Evolutionary conservation across 495 filamentous ascomycete species (phyloP), one percentile per base, ranked within the genome.

Genomic region (Cercophora newfieldiana): DNA sequence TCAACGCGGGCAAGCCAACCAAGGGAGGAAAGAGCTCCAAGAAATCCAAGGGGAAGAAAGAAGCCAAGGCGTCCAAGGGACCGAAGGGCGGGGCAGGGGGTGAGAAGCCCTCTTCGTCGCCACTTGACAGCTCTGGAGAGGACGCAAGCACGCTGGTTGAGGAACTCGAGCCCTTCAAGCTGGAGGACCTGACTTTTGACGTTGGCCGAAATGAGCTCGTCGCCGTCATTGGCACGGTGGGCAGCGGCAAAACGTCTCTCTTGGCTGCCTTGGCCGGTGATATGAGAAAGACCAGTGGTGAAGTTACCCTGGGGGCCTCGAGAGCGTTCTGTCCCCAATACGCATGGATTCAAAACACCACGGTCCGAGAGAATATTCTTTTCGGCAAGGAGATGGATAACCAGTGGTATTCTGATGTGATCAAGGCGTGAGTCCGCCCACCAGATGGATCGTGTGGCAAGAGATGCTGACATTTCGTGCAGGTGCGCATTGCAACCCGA

Each of bases 311-410:
- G 60, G 92, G 93, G 54, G 91, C 91, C 1, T 87, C 86, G 1
- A 79, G 93, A 57, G 91, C 93, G 0, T 97, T 96, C 69, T 99
- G 95, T 69, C 93, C 95, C 0, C 95, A 99, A 71, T 96, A 95
- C 72, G 91, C 95, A 3, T 99, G 95, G 95, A 97, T 99, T 54
- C 94, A 97, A 71, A 99, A 97, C 70, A 81, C 92, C 0, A 90
- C 88, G 16, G 88, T 97, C 5, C 87, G 84, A 64, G 85, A 96
- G 59, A 99, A 99, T 69, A 95, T 99, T 62, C 72, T 96, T 1
- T 97, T 99, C 69, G 94, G 94, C 1, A 92, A 90, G 69, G 86
- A 93, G 0, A 87, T 87, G 80, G 80, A 92, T 49, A 76, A 74
- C 26, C 69, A 76, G 0, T 92, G 90, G 90, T 90, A 91, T 64